Evolutionary conservation across 176 grass and related monocot species (phyloP).

Genomic region (Ananas comosus): DNA sequence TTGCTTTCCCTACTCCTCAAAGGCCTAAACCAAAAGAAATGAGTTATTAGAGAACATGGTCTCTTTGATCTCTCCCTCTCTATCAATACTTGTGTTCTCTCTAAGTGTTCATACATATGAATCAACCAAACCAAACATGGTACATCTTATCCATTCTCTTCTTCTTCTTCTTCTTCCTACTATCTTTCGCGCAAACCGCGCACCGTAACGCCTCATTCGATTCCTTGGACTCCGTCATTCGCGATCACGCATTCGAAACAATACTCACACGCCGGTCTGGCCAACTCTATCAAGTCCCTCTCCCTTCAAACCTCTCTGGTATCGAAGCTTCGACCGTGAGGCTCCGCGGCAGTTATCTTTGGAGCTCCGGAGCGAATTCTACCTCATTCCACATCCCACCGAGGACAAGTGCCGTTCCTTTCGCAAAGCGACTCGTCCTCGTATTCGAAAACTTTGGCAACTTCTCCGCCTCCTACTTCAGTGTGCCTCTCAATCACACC

Average conservation of each 20-base stretch:
- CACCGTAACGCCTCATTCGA: background rate
- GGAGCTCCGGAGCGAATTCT: slow-evolving; percentile 4
- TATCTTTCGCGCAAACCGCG: background rate
- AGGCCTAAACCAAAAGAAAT: no score
- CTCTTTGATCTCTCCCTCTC: no score
- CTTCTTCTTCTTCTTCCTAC: background rate
- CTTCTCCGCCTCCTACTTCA: slow-evolving; percentile 8
- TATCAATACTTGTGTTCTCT: no score
- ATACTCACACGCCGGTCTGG: background rate
- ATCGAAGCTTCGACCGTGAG: slow-evolving; percentile 1
- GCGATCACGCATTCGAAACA: slow-evolving; percentile 8
- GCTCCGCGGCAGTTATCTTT: background rate
- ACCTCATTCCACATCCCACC: slow-evolving; percentile 11
- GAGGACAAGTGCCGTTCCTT: background rate
- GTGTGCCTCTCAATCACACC: background rate
- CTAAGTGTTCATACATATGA: no score
- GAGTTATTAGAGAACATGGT: no score
- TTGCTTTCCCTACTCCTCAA: no score
- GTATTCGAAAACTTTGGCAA: slow-evolving; percentile 16
- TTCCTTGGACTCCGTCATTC: background rate
- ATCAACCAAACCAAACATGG: background rate
- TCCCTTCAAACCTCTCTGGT: slow-evolving; percentile 12
- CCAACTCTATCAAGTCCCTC: background rate
- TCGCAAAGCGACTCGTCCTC: slow-evolving; percentile 12
- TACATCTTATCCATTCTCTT: background rate